Base-by-base conservation (phyloP, 2,329 filamentous ascomycete genomes). In the Cephalotrichum gorgonifer region DNA sequence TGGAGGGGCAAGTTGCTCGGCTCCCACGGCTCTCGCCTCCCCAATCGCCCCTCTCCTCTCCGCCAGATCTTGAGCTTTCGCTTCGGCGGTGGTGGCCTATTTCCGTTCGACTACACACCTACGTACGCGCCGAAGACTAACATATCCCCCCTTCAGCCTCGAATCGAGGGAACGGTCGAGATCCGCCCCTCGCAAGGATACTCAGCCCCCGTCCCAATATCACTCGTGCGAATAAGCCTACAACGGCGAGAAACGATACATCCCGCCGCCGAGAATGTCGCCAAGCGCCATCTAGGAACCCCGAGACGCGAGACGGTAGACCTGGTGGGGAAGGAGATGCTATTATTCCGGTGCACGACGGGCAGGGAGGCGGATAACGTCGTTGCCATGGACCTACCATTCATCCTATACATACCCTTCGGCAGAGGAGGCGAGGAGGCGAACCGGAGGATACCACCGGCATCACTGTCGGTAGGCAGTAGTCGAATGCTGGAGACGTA, bases 81-180 rank as follows among this genome's bases (percentile, higher is more conserved):
- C n/a, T 11, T 27, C 7, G 17, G 31, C 4, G n/a, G 4, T 33
- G 31, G 11, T 23, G 27, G 28, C 38, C 23, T 38, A 39, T n/a
- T 45, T 35, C 20, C 9, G 17, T 38, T 22, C 20, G 12, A 43
- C 44, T n/a, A 28, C 45, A 44, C 44, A 22, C 17, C 22, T 44
- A 26, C 52, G n/a, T 35, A 14, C 45, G n/a, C n/a, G n/a, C 33
- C 6, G 43, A 22, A 9, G 43, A 55, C 50, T 55, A 33, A 47
- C 44, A 14, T 48, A 20, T 44, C 30, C 33, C 7, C 22, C 28
- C 11, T 45, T 22, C 62, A 96, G 88, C 93, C 93, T 61, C 86
- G 93, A 63, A 91, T 98, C 70, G 91, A 96, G 74, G 93, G 93
- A 59, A 95, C 93, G 64, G 93, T 98, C 63, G 93, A 97, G 71